These are phyloP conservation scores for Climacium dendroides DNA, from an alignment of 225 moss, liverwort and hornwort species.

Conservation along the genomic window DNA sequence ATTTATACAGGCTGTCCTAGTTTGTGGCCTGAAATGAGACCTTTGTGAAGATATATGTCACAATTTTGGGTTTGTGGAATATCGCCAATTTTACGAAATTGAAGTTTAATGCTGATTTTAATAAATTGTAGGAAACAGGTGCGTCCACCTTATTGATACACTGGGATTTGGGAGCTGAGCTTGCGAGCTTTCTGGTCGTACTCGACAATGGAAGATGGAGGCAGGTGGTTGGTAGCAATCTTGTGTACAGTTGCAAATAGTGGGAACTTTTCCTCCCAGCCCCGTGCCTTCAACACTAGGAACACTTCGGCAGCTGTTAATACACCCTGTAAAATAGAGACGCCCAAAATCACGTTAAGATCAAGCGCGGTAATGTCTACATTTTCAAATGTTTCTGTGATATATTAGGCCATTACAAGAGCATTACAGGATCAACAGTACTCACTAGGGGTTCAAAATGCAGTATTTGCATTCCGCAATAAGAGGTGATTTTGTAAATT, in stretches of 20 bases:
- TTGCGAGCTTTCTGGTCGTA: conserved; percentile 8
- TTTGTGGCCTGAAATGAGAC: not conserved
- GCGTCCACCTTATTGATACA: not conserved
- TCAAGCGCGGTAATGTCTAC: not conserved
- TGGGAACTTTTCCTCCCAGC: conserved; percentile 50
- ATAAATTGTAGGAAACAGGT: not conserved
- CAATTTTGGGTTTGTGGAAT: not conserved
- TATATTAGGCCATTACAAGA: not conserved
- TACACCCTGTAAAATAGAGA: conserved; percentile 31
- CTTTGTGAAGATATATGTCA: not conserved
- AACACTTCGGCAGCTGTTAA: conserved; percentile 54
- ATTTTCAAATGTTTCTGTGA: not conserved
- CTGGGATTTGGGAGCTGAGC: not conserved
- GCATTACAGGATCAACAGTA: not conserved
- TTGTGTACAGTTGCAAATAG: conserved; percentile 45
- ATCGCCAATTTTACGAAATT: not conserved
- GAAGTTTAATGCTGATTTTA: not conserved
- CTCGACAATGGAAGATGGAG: conserved; percentile 53
- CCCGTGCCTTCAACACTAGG: conserved; percentile 37
- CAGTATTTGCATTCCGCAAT: not conserved
- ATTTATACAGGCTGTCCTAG: not conserved
- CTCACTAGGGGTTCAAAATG: not conserved
- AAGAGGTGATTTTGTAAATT: not conserved
- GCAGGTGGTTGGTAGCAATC: conserved; percentile 31
- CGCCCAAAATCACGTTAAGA: not conserved